These are phyloP conservation scores for Magnolia sinica DNA, from an alignment of 164 flowering plant species.

Conservation along the genomic window DNA sequence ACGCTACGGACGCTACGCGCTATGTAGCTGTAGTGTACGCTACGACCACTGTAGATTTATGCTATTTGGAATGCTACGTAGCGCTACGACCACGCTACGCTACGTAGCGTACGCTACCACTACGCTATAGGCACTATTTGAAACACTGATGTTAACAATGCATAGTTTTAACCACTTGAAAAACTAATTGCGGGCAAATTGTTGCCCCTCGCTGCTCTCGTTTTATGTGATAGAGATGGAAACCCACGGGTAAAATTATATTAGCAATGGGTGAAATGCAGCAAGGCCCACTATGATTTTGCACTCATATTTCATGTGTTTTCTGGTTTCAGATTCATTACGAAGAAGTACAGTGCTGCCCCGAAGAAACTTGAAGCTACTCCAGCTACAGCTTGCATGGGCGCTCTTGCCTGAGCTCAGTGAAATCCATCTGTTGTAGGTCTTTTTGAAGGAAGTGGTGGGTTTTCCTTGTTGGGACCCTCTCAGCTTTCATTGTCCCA, in stretches of 20 bases:
- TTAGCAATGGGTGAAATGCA: neutral
- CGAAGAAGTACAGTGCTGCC: constrained; percentile 79
- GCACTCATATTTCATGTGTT: neutral
- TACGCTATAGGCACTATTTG: too few species aligned
- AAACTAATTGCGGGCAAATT: neutral
- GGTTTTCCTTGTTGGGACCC: neutral
- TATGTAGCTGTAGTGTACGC: too few species aligned
- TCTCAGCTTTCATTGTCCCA: neutral
- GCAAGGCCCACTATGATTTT: neutral
- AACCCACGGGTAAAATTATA: neutral
- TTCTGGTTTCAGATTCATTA: constrained; percentile 65
- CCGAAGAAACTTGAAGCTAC: constrained; percentile 45
- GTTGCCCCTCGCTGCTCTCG: neutral
- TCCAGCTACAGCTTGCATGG: constrained; percentile 74
- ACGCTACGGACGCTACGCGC: too few species aligned
- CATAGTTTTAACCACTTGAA: too few species aligned
- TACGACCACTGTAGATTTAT: too few species aligned
- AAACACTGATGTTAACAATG: too few species aligned
- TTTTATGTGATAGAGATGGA: neutral
- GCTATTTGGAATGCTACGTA: too few species aligned
- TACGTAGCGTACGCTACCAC: too few species aligned
- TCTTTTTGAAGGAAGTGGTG: neutral
- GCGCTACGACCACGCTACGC: too few species aligned
- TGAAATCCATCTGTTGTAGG: neutral
- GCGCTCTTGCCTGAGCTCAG: constrained; percentile 33